Evolutionary conservation across 345 rosid species (phyloP).

Genomic region (Syzygium jambos): DNA sequence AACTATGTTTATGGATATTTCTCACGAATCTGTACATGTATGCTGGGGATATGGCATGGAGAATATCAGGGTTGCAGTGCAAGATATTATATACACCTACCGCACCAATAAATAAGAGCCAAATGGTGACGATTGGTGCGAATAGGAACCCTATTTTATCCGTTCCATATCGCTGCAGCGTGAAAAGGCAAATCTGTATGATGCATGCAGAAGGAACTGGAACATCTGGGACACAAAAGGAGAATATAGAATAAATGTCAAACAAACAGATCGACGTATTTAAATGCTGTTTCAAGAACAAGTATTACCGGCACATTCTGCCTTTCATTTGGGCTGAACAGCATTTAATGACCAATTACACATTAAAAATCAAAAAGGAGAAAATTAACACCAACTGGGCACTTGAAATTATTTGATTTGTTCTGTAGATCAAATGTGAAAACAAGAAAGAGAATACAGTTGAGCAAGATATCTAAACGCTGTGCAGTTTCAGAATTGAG

Average conservation of each 20-base stretch:
- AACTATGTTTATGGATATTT: slow-evolving; percentile 11
- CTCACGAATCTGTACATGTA: slow-evolving; percentile 34
- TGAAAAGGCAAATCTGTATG: slow-evolving; percentile 45
- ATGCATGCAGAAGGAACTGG: slow-evolving; percentile 47
- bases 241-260: neutral
- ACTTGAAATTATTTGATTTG: neutral
- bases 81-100: slow-evolving; percentile 39
- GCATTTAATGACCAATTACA: neutral
- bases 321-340: neutral
- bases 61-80: slow-evolving; percentile 17
- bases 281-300: neutral
- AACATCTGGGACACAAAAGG: slow-evolving; percentile 29
- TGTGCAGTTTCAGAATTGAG: neutral
- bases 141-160: slow-evolving; percentile 43
- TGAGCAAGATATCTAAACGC: neutral
- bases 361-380: neutral
- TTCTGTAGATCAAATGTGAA: neutral
- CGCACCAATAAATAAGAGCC: slow-evolving; percentile 49
- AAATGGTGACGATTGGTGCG: slow-evolving; percentile 37
- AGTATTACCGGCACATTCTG: neutral
- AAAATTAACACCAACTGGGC: neutral
- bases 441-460: neutral
- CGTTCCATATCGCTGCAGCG: slow-evolving; percentile 46
- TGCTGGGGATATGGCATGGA: slow-evolving; percentile 30
- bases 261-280: neutral